A percentile compares a stretch with the other conserved stretches of the same genome.
Evolutionary conservation across 208 protist species (phyloP).

Genomic region (Acanthamoeba healyi): DNA sequence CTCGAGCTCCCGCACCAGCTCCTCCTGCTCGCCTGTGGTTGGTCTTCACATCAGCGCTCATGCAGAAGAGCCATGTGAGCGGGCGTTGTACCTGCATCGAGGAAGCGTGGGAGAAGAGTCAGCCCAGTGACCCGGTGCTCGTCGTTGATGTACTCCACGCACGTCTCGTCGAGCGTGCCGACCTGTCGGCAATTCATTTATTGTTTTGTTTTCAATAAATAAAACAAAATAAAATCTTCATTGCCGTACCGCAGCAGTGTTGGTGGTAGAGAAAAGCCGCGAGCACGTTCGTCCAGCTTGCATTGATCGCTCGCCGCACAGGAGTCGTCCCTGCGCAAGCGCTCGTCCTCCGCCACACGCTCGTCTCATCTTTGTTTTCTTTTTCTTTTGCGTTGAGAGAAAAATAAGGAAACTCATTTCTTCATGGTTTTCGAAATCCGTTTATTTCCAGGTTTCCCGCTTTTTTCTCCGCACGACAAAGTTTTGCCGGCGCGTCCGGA

Average conservation of each 20-base stretch:
- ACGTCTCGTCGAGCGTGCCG: neutral
- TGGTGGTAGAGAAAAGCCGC: too few species aligned
- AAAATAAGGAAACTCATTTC: neutral
- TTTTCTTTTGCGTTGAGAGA: neutral
- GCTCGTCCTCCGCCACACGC: too few species aligned
- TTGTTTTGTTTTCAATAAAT: too few species aligned
- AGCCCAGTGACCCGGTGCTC: neutral
- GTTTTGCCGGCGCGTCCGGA: neutral
- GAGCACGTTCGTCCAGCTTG: too few species aligned
- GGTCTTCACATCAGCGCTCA: too few species aligned
- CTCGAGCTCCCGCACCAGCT: slow-evolving; percentile 46
- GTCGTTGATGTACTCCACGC: neutral
- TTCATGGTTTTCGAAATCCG: neutral
- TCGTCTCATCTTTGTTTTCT: too few species aligned
- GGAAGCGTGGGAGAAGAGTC: neutral
- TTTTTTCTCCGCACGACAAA: slow-evolving; percentile 6
- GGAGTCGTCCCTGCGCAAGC: too few species aligned
- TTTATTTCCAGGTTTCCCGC: neutral
- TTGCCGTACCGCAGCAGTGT: too few species aligned
- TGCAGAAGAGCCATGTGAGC: too few species aligned
- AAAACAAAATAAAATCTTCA: too few species aligned
- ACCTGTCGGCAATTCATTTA: too few species aligned
- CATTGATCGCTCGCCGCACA: too few species aligned
- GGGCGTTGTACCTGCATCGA: neutral
- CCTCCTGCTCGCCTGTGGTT: slow-evolving; percentile 50